Conservation (phyloP, 2,329 filamentous ascomycete species). For the Xenoacremonium recifei region DNA sequence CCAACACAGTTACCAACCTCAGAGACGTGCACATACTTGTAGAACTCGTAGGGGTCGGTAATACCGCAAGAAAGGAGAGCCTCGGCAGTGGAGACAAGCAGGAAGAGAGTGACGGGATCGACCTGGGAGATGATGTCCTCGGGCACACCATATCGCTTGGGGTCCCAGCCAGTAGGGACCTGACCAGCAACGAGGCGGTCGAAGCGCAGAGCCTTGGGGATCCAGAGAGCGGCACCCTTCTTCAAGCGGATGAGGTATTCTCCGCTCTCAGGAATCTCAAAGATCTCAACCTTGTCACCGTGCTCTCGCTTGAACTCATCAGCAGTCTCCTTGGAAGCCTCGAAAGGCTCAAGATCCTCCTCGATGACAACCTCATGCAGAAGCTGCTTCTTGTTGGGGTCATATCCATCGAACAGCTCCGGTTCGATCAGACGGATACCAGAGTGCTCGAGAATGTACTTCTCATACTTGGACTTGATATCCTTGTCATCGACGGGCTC, state of each 20-base stretch:
- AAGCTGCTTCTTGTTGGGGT: constrained; percentile 97
- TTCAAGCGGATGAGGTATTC: constrained; percentile 93
- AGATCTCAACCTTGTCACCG: constrained; percentile 95
- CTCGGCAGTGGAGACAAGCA: constrained; percentile 91
- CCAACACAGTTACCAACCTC: constrained; percentile 98
- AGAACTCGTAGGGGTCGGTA: constrained; percentile 98
- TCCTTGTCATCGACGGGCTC: constrained; percentile 98
- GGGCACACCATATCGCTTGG: constrained; percentile 91
- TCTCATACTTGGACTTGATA: constrained; percentile 96
- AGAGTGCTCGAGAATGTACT: constrained; percentile 91
- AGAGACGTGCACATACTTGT: constrained; percentile 98
- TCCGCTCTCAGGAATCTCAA: constrained; percentile 89
- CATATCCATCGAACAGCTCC: constrained; percentile 93
- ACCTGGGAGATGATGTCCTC: constrained; percentile 98
- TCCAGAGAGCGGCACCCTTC: constrained; percentile 92
- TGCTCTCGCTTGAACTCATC: constrained; percentile 97
- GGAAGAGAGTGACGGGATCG: constrained; percentile 92
- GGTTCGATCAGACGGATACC: constrained; percentile 98
- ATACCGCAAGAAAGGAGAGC: constrained; percentile 90
- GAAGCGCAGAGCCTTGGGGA: constrained; percentile 95
- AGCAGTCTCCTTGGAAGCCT: constrained; percentile 94
- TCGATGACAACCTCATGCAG: constrained; percentile 97
- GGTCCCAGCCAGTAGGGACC: constrained; percentile 95
- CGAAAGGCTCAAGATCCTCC: constrained; percentile 95
- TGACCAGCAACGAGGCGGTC: constrained; percentile 97